These are phyloP conservation scores for Diddensiella santjacobensis DNA, from an alignment of 805 yeast genomes.

Conservation along the genomic window DNA sequence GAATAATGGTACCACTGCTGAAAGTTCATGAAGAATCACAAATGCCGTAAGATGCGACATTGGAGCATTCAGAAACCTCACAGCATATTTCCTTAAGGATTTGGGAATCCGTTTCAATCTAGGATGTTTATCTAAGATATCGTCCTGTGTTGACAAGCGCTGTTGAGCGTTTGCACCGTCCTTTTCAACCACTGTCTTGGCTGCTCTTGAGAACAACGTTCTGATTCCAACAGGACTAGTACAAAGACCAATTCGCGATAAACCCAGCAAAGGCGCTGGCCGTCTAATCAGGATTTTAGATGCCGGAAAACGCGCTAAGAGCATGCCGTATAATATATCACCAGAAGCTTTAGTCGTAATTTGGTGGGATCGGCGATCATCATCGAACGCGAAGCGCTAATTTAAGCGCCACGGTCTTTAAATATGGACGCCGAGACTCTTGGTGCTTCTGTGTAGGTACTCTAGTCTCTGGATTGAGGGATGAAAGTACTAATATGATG, in stretches of 20 bases:
- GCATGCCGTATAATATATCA: background rate
- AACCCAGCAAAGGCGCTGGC: background rate
- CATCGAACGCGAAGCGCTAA: no score
- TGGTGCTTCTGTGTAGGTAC: conserved; percentile 26
- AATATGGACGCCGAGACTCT: conserved; percentile 36
- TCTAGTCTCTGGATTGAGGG: no score
- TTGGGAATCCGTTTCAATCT: conserved; percentile 46
- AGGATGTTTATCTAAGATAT: conserved; percentile 16
- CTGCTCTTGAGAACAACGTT: conserved; percentile 28
- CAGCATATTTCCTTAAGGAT: conserved; percentile 48
- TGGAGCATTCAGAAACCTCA: conserved; percentile 51
- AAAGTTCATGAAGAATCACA: conserved; percentile 64
- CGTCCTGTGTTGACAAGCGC: background rate
- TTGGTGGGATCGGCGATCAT: no score
- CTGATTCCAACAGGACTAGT: background rate
- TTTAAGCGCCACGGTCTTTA: no score
- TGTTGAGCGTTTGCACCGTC: conserved; percentile 5
- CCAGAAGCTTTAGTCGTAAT: no score
- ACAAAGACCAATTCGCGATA: background rate
- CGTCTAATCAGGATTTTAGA: background rate
- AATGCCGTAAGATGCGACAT: conserved; percentile 60
- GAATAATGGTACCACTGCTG: conserved; percentile 69
- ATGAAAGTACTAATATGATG: no score
- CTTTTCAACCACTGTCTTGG: conserved; percentile 23
- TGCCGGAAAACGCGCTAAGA: background rate